phyloP scores from a whole-genome alignment of 2,329 filamentous ascomycete species.

The Cytospora leucostoma region DNA sequence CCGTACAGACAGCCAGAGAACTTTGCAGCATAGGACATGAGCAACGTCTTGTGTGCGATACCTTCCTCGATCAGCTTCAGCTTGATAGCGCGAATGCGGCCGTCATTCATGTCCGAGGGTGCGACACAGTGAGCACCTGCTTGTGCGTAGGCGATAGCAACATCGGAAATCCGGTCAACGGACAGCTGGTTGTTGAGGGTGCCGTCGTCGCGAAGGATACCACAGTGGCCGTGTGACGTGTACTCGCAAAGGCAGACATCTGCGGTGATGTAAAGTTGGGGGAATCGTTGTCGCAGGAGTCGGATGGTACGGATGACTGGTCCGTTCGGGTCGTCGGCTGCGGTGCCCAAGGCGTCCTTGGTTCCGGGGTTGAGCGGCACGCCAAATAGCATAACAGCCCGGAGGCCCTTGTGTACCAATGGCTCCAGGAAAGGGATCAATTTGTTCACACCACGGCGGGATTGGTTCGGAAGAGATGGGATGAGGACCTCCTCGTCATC shows the following conservation, averaged over 20 bases:
- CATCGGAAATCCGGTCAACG: slow-evolving; percentile 91
- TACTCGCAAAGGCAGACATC: slow-evolving; percentile 99
- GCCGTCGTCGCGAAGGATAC: slow-evolving; percentile 90
- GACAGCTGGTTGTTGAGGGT: slow-evolving; percentile 90
- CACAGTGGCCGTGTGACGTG: slow-evolving; percentile 96
- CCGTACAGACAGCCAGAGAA: slow-evolving; percentile 97
- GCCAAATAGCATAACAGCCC: slow-evolving; percentile 93
- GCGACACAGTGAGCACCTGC: slow-evolving; percentile 96
- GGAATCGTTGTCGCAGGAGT: slow-evolving; percentile 80
- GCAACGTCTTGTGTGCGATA: slow-evolving; percentile 83
- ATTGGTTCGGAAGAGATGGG: slow-evolving; percentile 86
- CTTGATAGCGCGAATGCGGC: slow-evolving; percentile 95
- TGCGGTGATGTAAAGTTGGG: slow-evolving; percentile 84
- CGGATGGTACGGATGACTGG: slow-evolving; percentile 88
- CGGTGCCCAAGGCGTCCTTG: slow-evolving; percentile 89
- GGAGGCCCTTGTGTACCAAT: slow-evolving; percentile 84
- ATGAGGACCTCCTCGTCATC: slow-evolving; percentile 91
- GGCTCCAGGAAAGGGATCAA: slow-evolving; percentile 82
- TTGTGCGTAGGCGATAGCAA: slow-evolving; percentile 96
- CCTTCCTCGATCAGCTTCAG: slow-evolving; percentile 95
- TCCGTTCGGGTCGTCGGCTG: slow-evolving; percentile 88
- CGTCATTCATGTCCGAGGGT: slow-evolving; percentile 98
- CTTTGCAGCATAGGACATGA: slow-evolving; percentile 98
- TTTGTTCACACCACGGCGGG: slow-evolving; percentile 84
- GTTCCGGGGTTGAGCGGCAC: slow-evolving; percentile 78